phyloP scores from a whole-genome alignment of 2,329 filamentous ascomycete species.

The Mycogone perniciosa region DNA sequence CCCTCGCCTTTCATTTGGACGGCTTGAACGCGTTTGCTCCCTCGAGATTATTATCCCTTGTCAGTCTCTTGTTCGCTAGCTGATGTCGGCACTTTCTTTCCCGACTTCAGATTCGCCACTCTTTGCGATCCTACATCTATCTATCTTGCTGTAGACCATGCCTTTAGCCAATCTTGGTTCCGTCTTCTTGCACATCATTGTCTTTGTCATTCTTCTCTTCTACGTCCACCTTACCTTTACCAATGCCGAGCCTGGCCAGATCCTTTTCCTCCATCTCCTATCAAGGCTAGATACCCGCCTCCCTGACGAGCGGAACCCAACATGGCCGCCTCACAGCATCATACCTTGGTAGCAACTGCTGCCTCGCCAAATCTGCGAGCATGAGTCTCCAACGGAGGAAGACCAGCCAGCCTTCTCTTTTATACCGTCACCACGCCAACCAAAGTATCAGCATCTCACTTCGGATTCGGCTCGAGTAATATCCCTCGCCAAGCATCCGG shows the following conservation, averaged over 20 bases:
- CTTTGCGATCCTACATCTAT: not conserved
- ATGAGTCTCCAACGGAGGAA: slow-evolving; percentile 34
- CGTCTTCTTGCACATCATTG: slow-evolving; percentile 44
- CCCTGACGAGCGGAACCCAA: slow-evolving; percentile 39
- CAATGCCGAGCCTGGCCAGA: slow-evolving; percentile 40
- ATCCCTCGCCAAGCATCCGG: not conserved
- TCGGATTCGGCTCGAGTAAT: too few species aligned
- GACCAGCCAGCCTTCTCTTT: slow-evolving; percentile 25
- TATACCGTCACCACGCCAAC: slow-evolving; percentile 11
- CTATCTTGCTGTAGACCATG: slow-evolving; percentile 28
- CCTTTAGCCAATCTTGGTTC: slow-evolving; percentile 46
- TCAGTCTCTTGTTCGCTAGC: too few species aligned
- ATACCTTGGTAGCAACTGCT: slow-evolving; percentile 8
- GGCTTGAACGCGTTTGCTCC: too few species aligned
- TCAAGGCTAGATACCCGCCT: slow-evolving; percentile 41
- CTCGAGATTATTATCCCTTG: too few species aligned
- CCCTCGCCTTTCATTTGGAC: too few species aligned
- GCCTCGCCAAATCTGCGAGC: slow-evolving; percentile 19
- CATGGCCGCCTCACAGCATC: slow-evolving; percentile 28
- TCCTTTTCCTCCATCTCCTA: slow-evolving; percentile 42
- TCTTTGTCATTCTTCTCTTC: slow-evolving; percentile 48
- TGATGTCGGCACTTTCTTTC: not conserved
- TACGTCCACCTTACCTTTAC: slow-evolving; percentile 47
- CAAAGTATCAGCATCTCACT: not conserved
- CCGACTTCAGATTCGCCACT: not conserved